Evolutionary conservation across 2,329 filamentous ascomycete genomes (phyloP).

Genomic region (Knufia petricola): DNA sequence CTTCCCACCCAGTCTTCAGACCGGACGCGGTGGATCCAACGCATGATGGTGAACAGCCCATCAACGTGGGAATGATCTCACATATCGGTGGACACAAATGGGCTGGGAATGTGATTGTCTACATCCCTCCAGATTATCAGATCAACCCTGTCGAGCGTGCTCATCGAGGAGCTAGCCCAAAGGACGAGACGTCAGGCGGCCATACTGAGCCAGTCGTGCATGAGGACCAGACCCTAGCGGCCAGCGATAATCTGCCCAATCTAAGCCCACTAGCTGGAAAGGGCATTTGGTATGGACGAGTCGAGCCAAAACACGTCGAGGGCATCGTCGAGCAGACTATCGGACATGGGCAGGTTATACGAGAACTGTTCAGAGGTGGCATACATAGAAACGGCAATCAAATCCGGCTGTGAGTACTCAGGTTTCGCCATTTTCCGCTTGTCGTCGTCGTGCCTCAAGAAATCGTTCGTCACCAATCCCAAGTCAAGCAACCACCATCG

Average conservation of each 20-base stretch:
- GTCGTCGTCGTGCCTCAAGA: too few relatives aligned
- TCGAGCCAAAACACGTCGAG: conserved; percentile 79
- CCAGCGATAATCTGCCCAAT: background rate
- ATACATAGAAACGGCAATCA: conserved; percentile 63
- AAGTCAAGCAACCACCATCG: too few relatives aligned
- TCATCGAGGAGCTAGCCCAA: conserved; percentile 30
- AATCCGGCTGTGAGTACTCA: background rate
- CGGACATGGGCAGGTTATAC: conserved; percentile 77
- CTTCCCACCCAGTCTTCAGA: conserved; percentile 8
- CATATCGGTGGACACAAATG: conserved; percentile 94
- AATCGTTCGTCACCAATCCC: too few relatives aligned
- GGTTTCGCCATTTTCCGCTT: background rate
- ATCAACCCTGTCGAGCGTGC: conserved; percentile 1
- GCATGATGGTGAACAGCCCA: conserved; percentile 8
- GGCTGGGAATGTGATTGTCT: conserved; percentile 81
- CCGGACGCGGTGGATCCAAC: conserved; percentile 24
- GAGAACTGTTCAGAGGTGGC: conserved; percentile 69
- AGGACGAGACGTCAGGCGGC: background rate
- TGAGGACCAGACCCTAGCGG: conserved; percentile 14
- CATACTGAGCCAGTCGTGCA: conserved; percentile 20
- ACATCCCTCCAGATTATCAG: conserved; percentile 35
- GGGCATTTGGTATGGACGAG: conserved; percentile 76
- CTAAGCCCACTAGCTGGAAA: conserved; percentile 20
- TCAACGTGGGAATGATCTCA: conserved; percentile 47
- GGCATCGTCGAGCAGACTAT: conserved; percentile 79